Base-by-base conservation (phyloP, 768 basidiomycete species). In the Fomitopsis pulvina region DNA sequence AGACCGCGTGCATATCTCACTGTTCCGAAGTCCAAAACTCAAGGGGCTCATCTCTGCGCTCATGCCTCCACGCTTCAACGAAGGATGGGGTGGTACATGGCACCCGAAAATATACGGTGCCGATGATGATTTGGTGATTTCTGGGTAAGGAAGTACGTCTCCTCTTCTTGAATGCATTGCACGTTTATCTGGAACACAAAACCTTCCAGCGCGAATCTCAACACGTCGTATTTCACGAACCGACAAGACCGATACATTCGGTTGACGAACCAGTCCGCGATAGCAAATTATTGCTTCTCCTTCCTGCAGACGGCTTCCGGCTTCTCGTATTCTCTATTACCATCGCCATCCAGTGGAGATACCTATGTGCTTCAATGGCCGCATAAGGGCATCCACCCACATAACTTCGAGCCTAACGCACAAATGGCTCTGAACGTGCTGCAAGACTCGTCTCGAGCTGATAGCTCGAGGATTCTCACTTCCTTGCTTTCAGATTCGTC, bases 11-110 rank as follows among this genome's bases (percentile, higher is more conserved):
- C 81, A 82, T 51, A 72, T 95, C 8, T 81, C 82, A 30, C 74
- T 98, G 55, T 99, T 92, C 58, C 80, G 90, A 41, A 92, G 90
- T 60, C 95, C 96, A 0, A 87, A 81, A 45, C 74, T 97, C 25
- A 75, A 81, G 16, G 87, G 89, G 0, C 51, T 89, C 24, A 73
- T 89, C 64, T 79, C 87, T 26, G 77, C 74, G 48, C 52, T 95
- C 25, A 83, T 97, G 6, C 96, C 96, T 6, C 85, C 88, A 21
- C 76, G 96, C 47, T 96, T 92, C 68, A 95, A 99, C 59, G 96
- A 99, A 69, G 96, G 94, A 1, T 98, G 93, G 89, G 95, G 94
- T 0, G 57, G 60, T 4, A 92, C 94, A 1, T 97, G 94, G 94
- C 96, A 98, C 64, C 86, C 91, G 3, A 99, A 99, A 67, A 78